Percentiles rank a stretch among this genome's conserved stretches.
Evolutionary conservation across 2,329 filamentous ascomycete genomes (phyloP).

Genomic region (Tolypocladium tropicale): DNA sequence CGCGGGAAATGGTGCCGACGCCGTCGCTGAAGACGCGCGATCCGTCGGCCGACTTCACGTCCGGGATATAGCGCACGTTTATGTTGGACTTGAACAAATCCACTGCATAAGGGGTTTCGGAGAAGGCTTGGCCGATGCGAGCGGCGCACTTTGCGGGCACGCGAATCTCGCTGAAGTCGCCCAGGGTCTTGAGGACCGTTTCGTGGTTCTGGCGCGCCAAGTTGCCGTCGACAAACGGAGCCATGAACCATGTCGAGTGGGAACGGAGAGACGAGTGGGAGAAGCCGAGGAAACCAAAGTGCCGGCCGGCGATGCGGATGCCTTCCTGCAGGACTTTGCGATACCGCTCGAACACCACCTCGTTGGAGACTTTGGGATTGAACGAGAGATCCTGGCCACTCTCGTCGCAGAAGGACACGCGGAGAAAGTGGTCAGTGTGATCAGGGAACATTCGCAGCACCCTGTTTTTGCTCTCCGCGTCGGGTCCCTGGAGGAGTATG

Average conservation of each 20-base stretch:
- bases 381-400: conserved; percentile 53
- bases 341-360: conserved; percentile 49
- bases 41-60: conserved; percentile 39
- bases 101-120: conserved; percentile 60
- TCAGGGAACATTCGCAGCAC: conserved; percentile 56
- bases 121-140: conserved; percentile 58
- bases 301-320: conserved; percentile 52
- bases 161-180: conserved; percentile 38
- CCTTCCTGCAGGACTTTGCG: conserved; percentile 45
- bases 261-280: conserved; percentile 68
- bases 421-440: conserved; percentile 53
- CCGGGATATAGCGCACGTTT: conserved; percentile 24
- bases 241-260: conserved; percentile 58
- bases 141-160: conserved; percentile 48
- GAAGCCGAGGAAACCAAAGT: conserved; percentile 62
- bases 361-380: conserved; percentile 35
- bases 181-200: conserved; percentile 36
- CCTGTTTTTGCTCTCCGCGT: conserved; percentile 58
- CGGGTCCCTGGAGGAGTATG: conserved; percentile 47
- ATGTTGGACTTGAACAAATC: conserved; percentile 30
- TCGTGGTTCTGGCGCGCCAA: conserved; percentile 22
- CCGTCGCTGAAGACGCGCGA: conserved; percentile 66
- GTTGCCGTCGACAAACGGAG: conserved; percentile 30
- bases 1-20: conserved; percentile 60
- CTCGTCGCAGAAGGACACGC: conserved; percentile 67